These are phyloP conservation scores for Ogataea naganishii DNA, from an alignment of 805 yeast species.

Conservation along the genomic window DNA sequence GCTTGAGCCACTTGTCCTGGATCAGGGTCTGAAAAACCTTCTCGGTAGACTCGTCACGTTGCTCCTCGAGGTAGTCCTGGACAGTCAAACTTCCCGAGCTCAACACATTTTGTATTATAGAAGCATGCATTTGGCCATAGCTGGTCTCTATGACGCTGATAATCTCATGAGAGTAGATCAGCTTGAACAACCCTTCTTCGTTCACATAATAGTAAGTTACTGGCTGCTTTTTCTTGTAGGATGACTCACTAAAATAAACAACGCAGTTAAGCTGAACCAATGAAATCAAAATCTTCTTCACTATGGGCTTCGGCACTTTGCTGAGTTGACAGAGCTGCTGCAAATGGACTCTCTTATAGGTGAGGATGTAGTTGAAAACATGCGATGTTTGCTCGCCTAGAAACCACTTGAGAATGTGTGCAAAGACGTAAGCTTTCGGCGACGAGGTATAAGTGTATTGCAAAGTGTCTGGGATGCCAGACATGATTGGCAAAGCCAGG, in stretches of 20 bases:
- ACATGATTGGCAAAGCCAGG: no score
- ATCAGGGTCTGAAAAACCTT: slow-evolving; percentile 34
- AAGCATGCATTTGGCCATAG: slow-evolving; percentile 36
- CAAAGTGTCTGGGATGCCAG: no score
- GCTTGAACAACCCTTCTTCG: slow-evolving; percentile 52
- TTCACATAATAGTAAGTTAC: slow-evolving; percentile 44
- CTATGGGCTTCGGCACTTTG: slow-evolving; percentile 36
- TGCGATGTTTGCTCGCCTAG: slow-evolving; percentile 70
- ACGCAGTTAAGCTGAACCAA: slow-evolving; percentile 75
- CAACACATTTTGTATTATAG: slow-evolving; percentile 61
- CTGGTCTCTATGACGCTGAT: slow-evolving; percentile 42
- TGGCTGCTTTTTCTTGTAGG: slow-evolving; percentile 15
- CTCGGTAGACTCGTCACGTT: slow-evolving; percentile 20
- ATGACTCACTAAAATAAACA: slow-evolving; percentile 43
- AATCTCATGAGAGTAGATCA: slow-evolving; percentile 74
- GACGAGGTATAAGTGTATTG: no score
- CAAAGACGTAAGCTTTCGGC: slow-evolving; percentile 52
- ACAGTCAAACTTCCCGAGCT: slow-evolving; percentile 58
- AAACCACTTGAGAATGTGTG: slow-evolving; percentile 41
- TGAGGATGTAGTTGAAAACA: slow-evolving; percentile 50
- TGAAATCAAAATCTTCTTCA: slow-evolving; percentile 63
- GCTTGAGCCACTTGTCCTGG: slow-evolving; percentile 41
- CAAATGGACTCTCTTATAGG: slow-evolving; percentile 58
- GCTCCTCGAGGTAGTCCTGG: slow-evolving; percentile 35
- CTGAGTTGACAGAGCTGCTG: slow-evolving; percentile 42